Evolutionary conservation across 176 grass and related monocot species (phyloP).

Genomic region (sorghum (Sorghum bicolor)): Sorghum_bicolor_NCBIv3 NC_012871.2:70932501-70933000

Average conservation of each 20-base stretch:
- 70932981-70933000: constrained; percentile 88
- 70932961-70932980: constrained; percentile 87
- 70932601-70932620: constrained; percentile 74
- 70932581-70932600: constrained; percentile 70
- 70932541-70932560: constrained; percentile 69
- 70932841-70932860: constrained; percentile 47
- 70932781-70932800: constrained; percentile 68
- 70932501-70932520: constrained; percentile 81
- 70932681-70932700: constrained; percentile 39
- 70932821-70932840: constrained; percentile 58
- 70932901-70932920: constrained; percentile 83
- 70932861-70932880: constrained; percentile 51
- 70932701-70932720: constrained; percentile 64
- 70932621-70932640: constrained; percentile 70
- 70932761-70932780: constrained; percentile 66
- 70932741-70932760: constrained; percentile 85
- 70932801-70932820: constrained; percentile 50
- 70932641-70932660: constrained; percentile 53
- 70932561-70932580: constrained; percentile 67
- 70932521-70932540: constrained; percentile 76
- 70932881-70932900: constrained; percentile 77
- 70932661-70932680: constrained; percentile 54
- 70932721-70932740: constrained; percentile 57
- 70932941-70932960: constrained; percentile 82
- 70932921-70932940: constrained; percentile 94